Percentiles rank a stretch among this genome's conserved stretches.
Evolutionary conservation across 202 grass and related monocot species (phyloP).

Genomic region (Digitaria exilis): DNA sequence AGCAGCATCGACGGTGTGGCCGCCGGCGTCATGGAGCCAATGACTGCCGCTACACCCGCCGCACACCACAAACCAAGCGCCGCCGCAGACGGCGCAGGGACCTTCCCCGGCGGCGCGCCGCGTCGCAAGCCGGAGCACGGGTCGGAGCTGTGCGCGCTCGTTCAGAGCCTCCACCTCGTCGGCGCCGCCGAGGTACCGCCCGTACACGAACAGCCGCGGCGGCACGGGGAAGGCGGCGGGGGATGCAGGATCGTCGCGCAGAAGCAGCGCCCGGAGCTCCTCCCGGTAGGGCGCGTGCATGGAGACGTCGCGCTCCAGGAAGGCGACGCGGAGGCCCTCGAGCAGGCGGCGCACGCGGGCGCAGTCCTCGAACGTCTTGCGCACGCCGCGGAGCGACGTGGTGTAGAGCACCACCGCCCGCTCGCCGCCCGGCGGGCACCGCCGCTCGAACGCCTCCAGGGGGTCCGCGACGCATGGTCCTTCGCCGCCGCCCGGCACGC

Average conservation of each 20-base stretch:
- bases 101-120: slow-evolving; percentile 36
- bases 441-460: slow-evolving; percentile 50
- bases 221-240: slow-evolving; percentile 48
- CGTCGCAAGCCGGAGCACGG: slow-evolving; percentile 47
- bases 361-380: slow-evolving; percentile 92
- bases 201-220: slow-evolving; percentile 74
- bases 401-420: slow-evolving; percentile 75
- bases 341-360: slow-evolving; percentile 65
- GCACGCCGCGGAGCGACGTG: slow-evolving; percentile 74
- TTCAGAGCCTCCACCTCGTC: slow-evolving; percentile 73
- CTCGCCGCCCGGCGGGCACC: slow-evolving; percentile 72
- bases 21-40: slow-evolving; percentile 62
- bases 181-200: slow-evolving; percentile 75
- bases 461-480: background rate
- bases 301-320: slow-evolving; percentile 85
- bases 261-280: slow-evolving; percentile 66
- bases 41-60: slow-evolving; percentile 71
- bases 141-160: slow-evolving; percentile 55
- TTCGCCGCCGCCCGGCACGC: background rate
- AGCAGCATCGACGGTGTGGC: background rate
- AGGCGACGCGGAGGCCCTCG: slow-evolving; percentile 59
- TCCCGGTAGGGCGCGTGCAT: slow-evolving; percentile 81
- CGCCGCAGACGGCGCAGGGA: slow-evolving; percentile 67
- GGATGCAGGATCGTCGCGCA: background rate
- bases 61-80: slow-evolving; percentile 73